Evolutionary conservation across 345 rosid species (phyloP).

Genomic region (Lepidium didymum): DNA sequence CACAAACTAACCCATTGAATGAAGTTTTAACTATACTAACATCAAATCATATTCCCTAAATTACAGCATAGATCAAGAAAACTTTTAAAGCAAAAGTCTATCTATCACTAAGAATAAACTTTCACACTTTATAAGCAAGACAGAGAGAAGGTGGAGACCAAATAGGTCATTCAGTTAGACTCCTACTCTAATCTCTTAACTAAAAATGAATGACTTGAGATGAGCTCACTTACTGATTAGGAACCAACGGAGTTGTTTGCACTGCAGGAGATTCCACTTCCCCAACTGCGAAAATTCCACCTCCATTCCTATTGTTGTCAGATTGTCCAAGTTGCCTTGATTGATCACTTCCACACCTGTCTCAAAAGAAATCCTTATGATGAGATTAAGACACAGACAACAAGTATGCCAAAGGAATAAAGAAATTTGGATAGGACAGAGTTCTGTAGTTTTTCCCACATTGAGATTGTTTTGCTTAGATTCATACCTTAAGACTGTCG

Average conservation of each 20-base stretch:
- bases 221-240: slow-evolving; percentile 59
- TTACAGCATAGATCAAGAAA: neutral
- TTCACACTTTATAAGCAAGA: neutral
- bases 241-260: slow-evolving; percentile 68
- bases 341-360: slow-evolving; percentile 73
- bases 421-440: neutral
- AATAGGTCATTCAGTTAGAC: neutral
- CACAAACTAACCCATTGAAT: too few species aligned
- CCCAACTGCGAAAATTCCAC: slow-evolving; percentile 87
- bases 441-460: too few species aligned
- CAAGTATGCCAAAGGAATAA: neutral
- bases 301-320: slow-evolving; percentile 57
- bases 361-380: slow-evolving; percentile 1
- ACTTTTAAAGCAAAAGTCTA: neutral
- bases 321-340: slow-evolving; percentile 73
- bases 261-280: slow-evolving; percentile 66
- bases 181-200: neutral
- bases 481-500: slow-evolving; percentile 8
- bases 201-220: slow-evolving; percentile 9
- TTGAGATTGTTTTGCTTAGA: neutral
- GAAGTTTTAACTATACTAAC: too few species aligned
- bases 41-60: neutral
- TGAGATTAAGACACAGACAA: neutral
- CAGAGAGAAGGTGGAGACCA: neutral
- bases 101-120: neutral